phyloP scores from a whole-genome alignment of 1,284 basidiomycete species.

The Mrakiaceae sp. region DNA sequence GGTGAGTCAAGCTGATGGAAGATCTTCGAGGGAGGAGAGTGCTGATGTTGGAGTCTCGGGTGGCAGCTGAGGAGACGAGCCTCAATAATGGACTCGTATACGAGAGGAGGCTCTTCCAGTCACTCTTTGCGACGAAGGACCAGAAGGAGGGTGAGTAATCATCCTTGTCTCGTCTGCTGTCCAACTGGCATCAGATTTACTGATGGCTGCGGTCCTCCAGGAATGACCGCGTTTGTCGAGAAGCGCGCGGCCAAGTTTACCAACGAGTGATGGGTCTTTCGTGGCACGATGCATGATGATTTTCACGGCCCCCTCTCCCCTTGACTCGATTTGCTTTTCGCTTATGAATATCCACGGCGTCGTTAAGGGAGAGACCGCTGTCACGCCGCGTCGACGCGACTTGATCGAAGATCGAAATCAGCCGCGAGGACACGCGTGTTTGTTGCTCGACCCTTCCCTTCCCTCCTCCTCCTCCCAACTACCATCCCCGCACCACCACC shows the following conservation, averaged over 20 bases:
- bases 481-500: no score
- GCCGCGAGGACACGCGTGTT: no score
- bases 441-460: no score
- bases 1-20: constrained; percentile 41
- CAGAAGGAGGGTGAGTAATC: constrained; percentile 78
- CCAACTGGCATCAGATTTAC: not conserved
- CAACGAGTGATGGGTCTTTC: no score
- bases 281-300: no score
- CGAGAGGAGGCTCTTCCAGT: constrained; percentile 85
- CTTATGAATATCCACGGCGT: no score
- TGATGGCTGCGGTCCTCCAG: constrained; percentile 33
- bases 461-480: no score
- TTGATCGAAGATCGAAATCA: no score
- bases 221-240: constrained; percentile 95
- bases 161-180: not conserved
- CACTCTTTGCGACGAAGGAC: constrained; percentile 85
- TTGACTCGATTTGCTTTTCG: no score
- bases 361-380: no score
- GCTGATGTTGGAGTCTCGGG: not conserved
- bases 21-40: not conserved
- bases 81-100: constrained; percentile 74
- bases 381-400: no score
- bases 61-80: constrained; percentile 67
- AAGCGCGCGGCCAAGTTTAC: constrained; percentile 82
- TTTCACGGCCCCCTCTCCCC: no score